A percentile compares a stretch with the other conserved stretches of the same genome.
Evolutionary conservation across 2,329 filamentous ascomycete species (phyloP).

Genomic region (Plenodomus biglobosus): DNA sequence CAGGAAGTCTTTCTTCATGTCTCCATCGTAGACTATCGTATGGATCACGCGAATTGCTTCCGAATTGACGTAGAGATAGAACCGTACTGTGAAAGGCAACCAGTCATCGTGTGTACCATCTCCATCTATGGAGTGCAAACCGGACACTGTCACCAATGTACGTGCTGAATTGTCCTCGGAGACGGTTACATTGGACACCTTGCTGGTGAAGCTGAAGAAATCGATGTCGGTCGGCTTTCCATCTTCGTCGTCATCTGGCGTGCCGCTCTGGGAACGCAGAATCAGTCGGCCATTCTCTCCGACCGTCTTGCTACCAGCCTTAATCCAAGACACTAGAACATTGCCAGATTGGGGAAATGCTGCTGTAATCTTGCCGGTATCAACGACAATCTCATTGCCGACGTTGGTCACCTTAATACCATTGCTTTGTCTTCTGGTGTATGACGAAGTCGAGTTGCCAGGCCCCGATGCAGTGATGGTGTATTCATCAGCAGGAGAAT

Average conservation of each 20-base stretch:
- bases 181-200: constrained; percentile 55
- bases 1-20: constrained; percentile 55
- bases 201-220: constrained; percentile 53
- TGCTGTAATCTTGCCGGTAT: constrained; percentile 39
- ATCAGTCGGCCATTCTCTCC: constrained; percentile 50
- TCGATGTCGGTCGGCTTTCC: constrained; percentile 43
- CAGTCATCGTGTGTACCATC: constrained; percentile 48
- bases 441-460: constrained; percentile 15
- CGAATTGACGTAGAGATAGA: constrained; percentile 62
- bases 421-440: constrained; percentile 14
- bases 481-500: constrained; percentile 48
- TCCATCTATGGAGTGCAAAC: constrained; percentile 38
- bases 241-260: constrained; percentile 46
- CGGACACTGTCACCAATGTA: constrained; percentile 52
- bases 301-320: constrained; percentile 46
- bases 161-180: constrained; percentile 48
- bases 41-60: constrained; percentile 59
- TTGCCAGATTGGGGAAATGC: constrained; percentile 39
- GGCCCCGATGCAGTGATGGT: constrained; percentile 43
- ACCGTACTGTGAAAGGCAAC: constrained; percentile 59
- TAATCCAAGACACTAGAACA: constrained; percentile 33
- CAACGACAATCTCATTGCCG: constrained; percentile 26
- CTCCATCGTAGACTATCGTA: constrained; percentile 58
- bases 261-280: constrained; percentile 55
- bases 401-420: constrained; percentile 29